Evolutionary conservation across 805 yeast genomes (phyloP), one percentile per base, ranked within the genome.

Genomic region (Candida vaughaniae): DNA sequence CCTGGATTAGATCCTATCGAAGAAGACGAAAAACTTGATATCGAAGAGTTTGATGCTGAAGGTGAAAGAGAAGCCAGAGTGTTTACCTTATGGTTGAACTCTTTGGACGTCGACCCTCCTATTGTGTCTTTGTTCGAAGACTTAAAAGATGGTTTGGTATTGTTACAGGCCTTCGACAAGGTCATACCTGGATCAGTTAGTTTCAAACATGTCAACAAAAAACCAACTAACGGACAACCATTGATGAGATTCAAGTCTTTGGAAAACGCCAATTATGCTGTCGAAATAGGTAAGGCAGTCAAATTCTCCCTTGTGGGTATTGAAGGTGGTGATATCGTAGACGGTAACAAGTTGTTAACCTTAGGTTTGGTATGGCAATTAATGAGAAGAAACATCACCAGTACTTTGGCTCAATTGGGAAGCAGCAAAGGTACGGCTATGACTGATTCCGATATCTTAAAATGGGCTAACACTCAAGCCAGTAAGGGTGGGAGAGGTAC

Each of bases 31-130:
- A 84, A 81, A 52, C 86, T 93, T 19, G 98, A 90, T 58, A 87
- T 93, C 51, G 99, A 93, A 69, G 98, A 88, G 50, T 93, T 93
- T 55, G 99, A 93, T 60, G 99, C 99, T 17, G 99, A 93, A 67
- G 99, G 99, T 46, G 99, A 93, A 68, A 85, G 99, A 68, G 99
- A 93, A 69, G 99, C 99, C 3, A 79, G 99, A 62, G 99, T 93
- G 9, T 93, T 93, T 67, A 93, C 99, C 5, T 69, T 93, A 55
- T 93, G 99, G 99, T 78, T 93, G 57, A 93, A 93, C 66, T 88
- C 96, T 1, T 75, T 93, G 53, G 98, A 93, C 49, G 98, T 93
- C 11, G 93, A 90, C 46, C 97, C 98, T 18, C 86, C 96, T 17
- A 91, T 93, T 42, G 88, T 88, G 34, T 80, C 85, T 11, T 69